A percentile compares a stretch with the other conserved stretches of the same genome.
phyloP scores from a whole-genome alignment of 805 yeast species.

The Nakazawaea peltata region DNA sequence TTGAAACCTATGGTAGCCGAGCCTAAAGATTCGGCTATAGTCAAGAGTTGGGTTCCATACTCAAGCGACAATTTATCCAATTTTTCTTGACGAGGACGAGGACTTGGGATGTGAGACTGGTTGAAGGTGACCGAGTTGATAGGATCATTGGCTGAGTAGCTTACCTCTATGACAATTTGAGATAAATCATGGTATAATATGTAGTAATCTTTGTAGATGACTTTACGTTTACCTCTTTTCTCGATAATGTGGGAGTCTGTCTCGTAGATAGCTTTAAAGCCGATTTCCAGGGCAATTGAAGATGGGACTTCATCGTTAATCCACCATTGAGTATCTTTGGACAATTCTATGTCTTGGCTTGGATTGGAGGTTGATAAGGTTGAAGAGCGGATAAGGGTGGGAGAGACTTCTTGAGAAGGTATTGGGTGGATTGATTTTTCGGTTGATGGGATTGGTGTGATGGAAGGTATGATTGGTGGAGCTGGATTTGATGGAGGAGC shows the following conservation, averaged over 20 bases:
- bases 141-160: constrained; percentile 50
- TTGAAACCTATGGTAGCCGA: constrained; percentile 17
- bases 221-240: constrained; percentile 49
- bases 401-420: too few species aligned
- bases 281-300: constrained; percentile 28
- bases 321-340: constrained; percentile 56
- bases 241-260: constrained; percentile 46
- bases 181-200: constrained; percentile 68
- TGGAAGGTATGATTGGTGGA: neutral
- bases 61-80: constrained; percentile 40
- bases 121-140: constrained; percentile 34
- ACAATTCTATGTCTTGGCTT: neutral
- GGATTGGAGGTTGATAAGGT: neutral
- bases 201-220: constrained; percentile 56
- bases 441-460: too few species aligned
- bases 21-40: constrained; percentile 31
- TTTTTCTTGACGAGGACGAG: constrained; percentile 34
- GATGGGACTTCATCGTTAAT: constrained; percentile 49
- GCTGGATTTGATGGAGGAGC: neutral
- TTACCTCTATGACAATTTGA: constrained; percentile 50
- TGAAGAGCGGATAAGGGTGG: neutral
- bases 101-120: constrained; percentile 25
- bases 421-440: too few species aligned
- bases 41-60: constrained; percentile 44
- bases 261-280: constrained; percentile 51